phyloP scores from a whole-genome alignment of 2,329 filamentous ascomycete genomes.

The Scytalidium sp. region DNA sequence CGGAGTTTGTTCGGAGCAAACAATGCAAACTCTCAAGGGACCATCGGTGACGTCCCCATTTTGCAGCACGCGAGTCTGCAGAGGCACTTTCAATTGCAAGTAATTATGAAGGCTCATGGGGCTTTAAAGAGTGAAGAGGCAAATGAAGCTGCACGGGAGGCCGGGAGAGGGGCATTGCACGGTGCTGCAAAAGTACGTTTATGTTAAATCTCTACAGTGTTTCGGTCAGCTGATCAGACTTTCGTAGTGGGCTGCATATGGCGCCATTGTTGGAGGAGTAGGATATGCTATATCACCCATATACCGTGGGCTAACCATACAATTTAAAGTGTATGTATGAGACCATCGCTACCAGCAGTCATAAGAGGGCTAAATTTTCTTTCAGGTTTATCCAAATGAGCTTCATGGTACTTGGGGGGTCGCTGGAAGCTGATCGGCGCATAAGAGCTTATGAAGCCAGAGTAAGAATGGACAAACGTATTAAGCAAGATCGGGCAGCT shows the following conservation, averaged over 20 bases:
- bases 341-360: background rate
- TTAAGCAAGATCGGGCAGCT: constrained; percentile 61
- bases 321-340: constrained; percentile 69
- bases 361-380: background rate
- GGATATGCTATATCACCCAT: constrained; percentile 66
- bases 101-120: constrained; percentile 49
- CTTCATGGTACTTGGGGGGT: constrained; percentile 72
- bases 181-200: constrained; percentile 61
- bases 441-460: constrained; percentile 65
- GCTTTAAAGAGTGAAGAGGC: constrained; percentile 64
- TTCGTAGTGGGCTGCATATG: constrained; percentile 63
- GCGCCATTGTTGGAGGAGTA: constrained; percentile 57
- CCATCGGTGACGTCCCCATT: constrained; percentile 1
- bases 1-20: background rate
- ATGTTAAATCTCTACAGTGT: background rate
- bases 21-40: background rate
- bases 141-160: constrained; percentile 68
- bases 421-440: constrained; percentile 71
- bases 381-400: constrained; percentile 76
- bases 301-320: constrained; percentile 69
- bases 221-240: background rate
- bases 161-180: constrained; percentile 60
- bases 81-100: background rate
- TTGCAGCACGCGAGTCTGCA: background rate
- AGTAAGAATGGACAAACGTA: constrained; percentile 61